These are phyloP conservation scores for Nigrograna mackinnonii DNA, from an alignment of 2,329 filamentous ascomycete species.

Conservation along the genomic window DNA sequence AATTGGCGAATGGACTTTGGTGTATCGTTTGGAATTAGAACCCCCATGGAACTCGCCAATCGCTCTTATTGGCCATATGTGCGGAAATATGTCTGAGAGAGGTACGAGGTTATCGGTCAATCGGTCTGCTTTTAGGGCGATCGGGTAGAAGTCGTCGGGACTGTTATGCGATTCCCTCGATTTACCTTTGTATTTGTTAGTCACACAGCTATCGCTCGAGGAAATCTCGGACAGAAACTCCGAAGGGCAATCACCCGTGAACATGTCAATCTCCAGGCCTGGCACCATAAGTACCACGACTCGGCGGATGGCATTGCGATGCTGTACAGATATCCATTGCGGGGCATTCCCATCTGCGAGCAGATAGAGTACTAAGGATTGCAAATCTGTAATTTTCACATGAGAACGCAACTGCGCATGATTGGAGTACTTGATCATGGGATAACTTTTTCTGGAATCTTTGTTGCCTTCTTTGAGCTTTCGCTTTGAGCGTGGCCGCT, in stretches of 20 bases:
- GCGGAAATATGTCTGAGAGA: slow-evolving; percentile 80
- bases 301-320: slow-evolving; percentile 64
- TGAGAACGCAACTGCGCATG: slow-evolving; percentile 58
- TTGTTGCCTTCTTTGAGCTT: slow-evolving; percentile 24
- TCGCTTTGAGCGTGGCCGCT: slow-evolving; percentile 2
- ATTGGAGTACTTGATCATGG: slow-evolving; percentile 54
- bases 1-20: slow-evolving; percentile 82
- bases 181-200: slow-evolving; percentile 11
- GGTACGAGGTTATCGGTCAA: slow-evolving; percentile 55
- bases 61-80: slow-evolving; percentile 86
- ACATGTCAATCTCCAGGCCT: slow-evolving; percentile 88
- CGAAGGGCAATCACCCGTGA: slow-evolving; percentile 58
- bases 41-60: slow-evolving; percentile 75
- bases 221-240: slow-evolving; percentile 8
- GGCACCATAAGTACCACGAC: slow-evolving; percentile 91
- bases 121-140: slow-evolving; percentile 43
- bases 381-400: slow-evolving; percentile 62
- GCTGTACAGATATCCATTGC: slow-evolving; percentile 65
- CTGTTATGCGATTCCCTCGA: slow-evolving; percentile 38
- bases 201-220: background rate
- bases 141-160: slow-evolving; percentile 55
- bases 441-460: slow-evolving; percentile 31
- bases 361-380: slow-evolving; percentile 61
- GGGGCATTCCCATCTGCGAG: slow-evolving; percentile 63
- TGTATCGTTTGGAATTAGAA: slow-evolving; percentile 59